phyloP scores from a whole-genome alignment of 2,329 filamentous ascomycete species.

The Cladophialophora bantiana region DNA sequence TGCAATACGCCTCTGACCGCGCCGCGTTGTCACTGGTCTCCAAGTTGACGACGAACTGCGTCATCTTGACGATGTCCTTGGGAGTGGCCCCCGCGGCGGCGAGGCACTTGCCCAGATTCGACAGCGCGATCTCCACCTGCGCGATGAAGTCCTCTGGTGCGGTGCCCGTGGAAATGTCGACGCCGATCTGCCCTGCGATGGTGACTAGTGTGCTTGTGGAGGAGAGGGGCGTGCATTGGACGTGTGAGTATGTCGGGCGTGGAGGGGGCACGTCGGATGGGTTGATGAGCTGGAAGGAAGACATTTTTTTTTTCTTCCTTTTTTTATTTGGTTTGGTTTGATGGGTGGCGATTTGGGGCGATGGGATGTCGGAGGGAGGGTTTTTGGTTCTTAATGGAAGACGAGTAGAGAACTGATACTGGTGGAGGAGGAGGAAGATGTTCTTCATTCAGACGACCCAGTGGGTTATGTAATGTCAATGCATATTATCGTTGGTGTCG shows the following conservation, averaged over 20 bases:
- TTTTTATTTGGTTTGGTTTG: background rate
- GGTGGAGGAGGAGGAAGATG: too few relatives aligned
- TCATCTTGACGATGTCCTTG: constrained; percentile 32
- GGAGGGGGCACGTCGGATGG: constrained; percentile 27
- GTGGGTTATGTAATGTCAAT: background rate
- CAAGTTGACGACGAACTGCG: constrained; percentile 34
- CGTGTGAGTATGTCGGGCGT: constrained; percentile 30
- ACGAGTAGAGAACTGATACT: background rate
- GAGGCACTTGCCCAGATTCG: constrained; percentile 33
- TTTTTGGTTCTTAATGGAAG: too few relatives aligned
- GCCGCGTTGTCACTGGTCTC: constrained; percentile 28
- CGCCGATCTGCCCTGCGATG: constrained; percentile 34
- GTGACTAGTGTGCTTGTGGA: constrained; percentile 26
- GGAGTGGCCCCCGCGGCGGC: constrained; percentile 29
- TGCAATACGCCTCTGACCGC: constrained; percentile 23
- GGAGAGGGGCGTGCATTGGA: constrained; percentile 26
- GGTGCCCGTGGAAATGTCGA: constrained; percentile 11
- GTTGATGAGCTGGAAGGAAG: constrained; percentile 28
- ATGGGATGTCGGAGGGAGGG: background rate
- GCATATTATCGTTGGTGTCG: background rate
- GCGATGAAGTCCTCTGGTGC: constrained; percentile 20
- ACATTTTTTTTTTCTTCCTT: background rate
- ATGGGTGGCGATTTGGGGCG: too few relatives aligned
- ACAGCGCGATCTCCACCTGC: constrained; percentile 33
- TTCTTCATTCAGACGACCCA: background rate